phyloP scores from a whole-genome alignment of 495 filamentous ascomycete genomes.

The Neurospora sp. region DNA sequence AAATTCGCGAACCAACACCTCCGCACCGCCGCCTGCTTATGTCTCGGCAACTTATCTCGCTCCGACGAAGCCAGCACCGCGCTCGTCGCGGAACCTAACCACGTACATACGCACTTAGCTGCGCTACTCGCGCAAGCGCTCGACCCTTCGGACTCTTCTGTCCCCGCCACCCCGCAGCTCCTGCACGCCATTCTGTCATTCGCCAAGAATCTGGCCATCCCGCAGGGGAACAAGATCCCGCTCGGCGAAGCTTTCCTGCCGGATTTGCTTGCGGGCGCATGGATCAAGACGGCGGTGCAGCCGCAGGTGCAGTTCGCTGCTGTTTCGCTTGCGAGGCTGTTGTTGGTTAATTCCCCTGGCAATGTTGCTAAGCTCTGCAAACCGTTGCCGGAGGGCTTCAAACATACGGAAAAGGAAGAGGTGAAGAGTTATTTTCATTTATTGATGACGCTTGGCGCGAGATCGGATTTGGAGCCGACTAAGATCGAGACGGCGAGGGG shows the following conservation, averaged over 20 bases:
- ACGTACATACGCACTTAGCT: conserved; percentile 48
- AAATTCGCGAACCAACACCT: conserved; percentile 30
- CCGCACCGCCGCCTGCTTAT: conserved; percentile 63
- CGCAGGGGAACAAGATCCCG: conserved; percentile 47
- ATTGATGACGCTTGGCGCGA: conserved; percentile 48
- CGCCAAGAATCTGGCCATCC: conserved; percentile 69
- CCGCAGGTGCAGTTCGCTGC: conserved; percentile 64
- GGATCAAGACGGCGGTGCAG: conserved; percentile 45
- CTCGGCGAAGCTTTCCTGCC: conserved; percentile 40
- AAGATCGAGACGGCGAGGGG: conserved; percentile 66
- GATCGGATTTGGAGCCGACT: conserved; percentile 52
- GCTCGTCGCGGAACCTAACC: conserved; percentile 35
- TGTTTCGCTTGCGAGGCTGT: conserved; percentile 55
- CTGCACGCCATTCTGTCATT: conserved; percentile 63
- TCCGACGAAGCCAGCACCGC: conserved; percentile 52
- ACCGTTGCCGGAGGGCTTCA: conserved; percentile 18
- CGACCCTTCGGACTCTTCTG: background rate
- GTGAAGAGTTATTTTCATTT: conserved; percentile 23
- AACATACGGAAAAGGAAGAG: background rate
- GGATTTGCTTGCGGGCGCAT: conserved; percentile 47
- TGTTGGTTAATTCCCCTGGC: conserved; percentile 46
- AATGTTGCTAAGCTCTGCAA: conserved; percentile 46
- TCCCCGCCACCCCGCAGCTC: conserved; percentile 34
- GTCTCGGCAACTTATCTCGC: conserved; percentile 68
- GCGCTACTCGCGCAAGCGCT: conserved; percentile 34